Conservation (phyloP, 345 rosid species). For the Acer yangbiense region DNA sequence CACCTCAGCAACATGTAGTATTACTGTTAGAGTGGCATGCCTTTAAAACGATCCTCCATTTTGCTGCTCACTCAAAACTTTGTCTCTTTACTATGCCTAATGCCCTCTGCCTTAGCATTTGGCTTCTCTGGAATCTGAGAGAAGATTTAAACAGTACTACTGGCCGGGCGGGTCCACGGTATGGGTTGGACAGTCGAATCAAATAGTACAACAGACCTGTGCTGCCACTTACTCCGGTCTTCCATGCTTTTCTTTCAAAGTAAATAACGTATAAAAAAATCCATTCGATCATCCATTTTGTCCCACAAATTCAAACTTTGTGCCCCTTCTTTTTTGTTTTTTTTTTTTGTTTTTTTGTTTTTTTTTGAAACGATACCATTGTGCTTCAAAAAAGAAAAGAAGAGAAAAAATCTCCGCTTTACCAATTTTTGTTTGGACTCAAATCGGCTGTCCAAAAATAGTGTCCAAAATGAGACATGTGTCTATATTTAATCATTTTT, state of each 20-base stretch:
- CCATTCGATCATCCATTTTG: not conserved
- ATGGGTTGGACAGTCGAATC: not conserved
- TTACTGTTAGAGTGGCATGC: conserved; percentile 7
- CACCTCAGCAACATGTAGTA: not conserved
- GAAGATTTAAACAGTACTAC: not conserved
- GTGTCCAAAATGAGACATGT: too few relatives aligned
- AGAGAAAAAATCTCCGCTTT: too few relatives aligned
- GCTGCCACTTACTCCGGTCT: not conserved
- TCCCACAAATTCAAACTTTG: not conserved
- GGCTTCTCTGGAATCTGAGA: not conserved
- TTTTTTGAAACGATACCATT: too few relatives aligned
- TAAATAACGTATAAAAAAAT: not conserved
- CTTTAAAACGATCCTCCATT: conserved; percentile 13
- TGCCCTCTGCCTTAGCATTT: too few relatives aligned
- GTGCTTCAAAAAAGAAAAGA: too few relatives aligned
- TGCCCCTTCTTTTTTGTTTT: too few relatives aligned
- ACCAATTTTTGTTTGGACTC: too few relatives aligned
- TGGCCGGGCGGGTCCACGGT: not conserved
- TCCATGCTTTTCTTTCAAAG: not conserved
- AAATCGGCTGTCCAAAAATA: too few relatives aligned
- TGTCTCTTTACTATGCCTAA: not conserved
- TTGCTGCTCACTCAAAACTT: conserved; percentile 20
- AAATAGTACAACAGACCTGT: conserved; percentile 3
- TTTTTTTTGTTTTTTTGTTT: too few relatives aligned
- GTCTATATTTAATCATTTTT: too few relatives aligned